phyloP scores from a whole-genome alignment of 768 basidiomycete species.

The Pleurotus tuber-regium region DNA sequence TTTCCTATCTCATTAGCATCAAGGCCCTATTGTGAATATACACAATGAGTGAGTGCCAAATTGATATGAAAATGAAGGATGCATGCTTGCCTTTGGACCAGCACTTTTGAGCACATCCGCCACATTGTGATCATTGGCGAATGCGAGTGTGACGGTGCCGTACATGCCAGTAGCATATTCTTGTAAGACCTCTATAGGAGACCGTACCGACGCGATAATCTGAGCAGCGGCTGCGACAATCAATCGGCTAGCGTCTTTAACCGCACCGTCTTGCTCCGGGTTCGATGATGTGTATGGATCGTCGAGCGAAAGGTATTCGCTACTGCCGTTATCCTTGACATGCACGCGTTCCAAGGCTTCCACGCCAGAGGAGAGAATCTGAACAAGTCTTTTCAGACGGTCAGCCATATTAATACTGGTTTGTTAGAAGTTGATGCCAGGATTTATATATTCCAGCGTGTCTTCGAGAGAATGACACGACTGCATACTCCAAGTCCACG shows the following conservation, averaged over 20 bases:
- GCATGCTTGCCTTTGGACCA: slow-evolving; percentile 28
- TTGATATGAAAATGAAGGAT: neutral
- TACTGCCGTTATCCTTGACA: slow-evolving; percentile 9
- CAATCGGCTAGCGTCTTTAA: slow-evolving; percentile 23
- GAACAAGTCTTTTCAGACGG: neutral
- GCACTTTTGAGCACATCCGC: slow-evolving; percentile 39
- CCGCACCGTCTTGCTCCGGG: slow-evolving; percentile 17
- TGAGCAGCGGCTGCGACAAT: slow-evolving; percentile 29
- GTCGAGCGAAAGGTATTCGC: slow-evolving; percentile 21
- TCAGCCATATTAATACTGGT: slow-evolving; percentile 4
- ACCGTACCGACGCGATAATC: slow-evolving; percentile 23
- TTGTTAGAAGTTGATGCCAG: no score
- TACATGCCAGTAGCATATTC: slow-evolving; percentile 24
- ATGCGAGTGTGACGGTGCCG: slow-evolving; percentile 23
- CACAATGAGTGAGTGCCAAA: neutral
- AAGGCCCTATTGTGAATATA: slow-evolving; percentile 23
- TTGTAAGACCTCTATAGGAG: slow-evolving; percentile 23
- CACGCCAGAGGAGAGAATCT: slow-evolving; percentile 21
- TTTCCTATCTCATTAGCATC: slow-evolving; percentile 33
- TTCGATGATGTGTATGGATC: slow-evolving; percentile 17
- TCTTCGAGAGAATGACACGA: no score
- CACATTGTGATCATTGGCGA: slow-evolving; percentile 28
- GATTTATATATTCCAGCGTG: no score
- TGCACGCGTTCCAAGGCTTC: slow-evolving; percentile 17
- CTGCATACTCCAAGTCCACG: no score